Evolutionary conservation across 768 basidiomycete species (phyloP), one percentile per base, ranked within the genome.

Genomic region (Chalciporus chontae): DNA sequence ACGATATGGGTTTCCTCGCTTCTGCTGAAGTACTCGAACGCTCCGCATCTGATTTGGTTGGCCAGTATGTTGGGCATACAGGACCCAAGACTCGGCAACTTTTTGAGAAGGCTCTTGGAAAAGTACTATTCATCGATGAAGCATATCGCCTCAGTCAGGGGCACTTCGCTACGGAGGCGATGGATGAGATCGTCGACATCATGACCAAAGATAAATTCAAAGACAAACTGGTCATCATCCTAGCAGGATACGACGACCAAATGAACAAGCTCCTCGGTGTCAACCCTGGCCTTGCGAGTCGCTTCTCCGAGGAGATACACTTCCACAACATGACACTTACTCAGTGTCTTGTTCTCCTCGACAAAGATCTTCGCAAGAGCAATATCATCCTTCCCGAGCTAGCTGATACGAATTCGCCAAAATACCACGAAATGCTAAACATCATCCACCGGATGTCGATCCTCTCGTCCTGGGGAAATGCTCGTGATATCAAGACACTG

Each of bases 81-180:
- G 86, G 85, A 0, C 84, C 83, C 0, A 85, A 85, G 63, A 82
- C 81, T 1, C 71, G 66, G 54, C 71, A 77, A 46, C 57, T 80
- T 1, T 78, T 87, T 41, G 80, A 84, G 40, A 81, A 79, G 60
- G 85, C 83, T 0, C 71, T 84, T 0, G 85, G 85, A 0, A 75
- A 77, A 37, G 84, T 87, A 3, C 71, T 87, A 0, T 87, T 87
- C 68, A 73, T 87, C 45, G 85, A 87, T 47, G 85, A 87, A 53
- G 85, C 85, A 0, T 87, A 87, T 56, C 71, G 84, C 21, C 71
- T 87, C 11, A 63, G 72, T 8, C 72, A 83, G 41, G 84, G 84
- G 0, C 77, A 70, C 0, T 87, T 85, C 54, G 82, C 84, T 1
- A 73, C 83, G 60, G 86, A 87, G 62, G 86, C 85, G 7, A 75